These are phyloP conservation scores for Papiliotrema terrestris DNA, from an alignment of 1,284 basidiomycete genomes.

Conservation along the genomic window DNA sequence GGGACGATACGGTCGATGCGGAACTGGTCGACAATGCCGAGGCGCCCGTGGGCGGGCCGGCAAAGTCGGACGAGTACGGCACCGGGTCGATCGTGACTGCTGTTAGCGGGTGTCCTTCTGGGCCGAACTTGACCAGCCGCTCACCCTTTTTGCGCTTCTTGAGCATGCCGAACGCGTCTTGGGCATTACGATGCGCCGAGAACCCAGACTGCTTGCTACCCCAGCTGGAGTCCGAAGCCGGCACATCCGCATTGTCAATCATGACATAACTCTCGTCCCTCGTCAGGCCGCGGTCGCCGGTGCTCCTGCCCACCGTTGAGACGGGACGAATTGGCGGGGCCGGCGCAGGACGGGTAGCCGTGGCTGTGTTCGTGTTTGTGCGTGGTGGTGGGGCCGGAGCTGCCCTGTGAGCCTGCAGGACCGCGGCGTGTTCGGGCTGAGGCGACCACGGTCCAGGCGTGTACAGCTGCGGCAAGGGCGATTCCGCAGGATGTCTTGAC, in stretches of 20 bases:
- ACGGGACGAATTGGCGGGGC: slow-evolving; percentile 15
- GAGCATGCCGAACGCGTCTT: slow-evolving; percentile 44
- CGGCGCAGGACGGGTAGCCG: slow-evolving; percentile 16
- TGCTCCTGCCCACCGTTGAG: slow-evolving; percentile 6
- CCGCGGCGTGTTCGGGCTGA: slow-evolving; percentile 10
- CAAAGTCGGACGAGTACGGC: slow-evolving; percentile 26
- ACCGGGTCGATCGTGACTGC: slow-evolving; percentile 25
- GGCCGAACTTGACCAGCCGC: too few relatives aligned
- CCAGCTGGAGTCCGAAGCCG: slow-evolving; percentile 20
- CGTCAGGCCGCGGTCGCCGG: slow-evolving; percentile 26
- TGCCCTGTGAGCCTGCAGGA: slow-evolving; percentile 23
- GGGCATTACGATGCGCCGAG: slow-evolving; percentile 4
- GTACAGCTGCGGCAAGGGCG: slow-evolving; percentile 11
- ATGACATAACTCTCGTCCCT: slow-evolving; percentile 45
- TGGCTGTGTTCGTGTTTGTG: neutral
- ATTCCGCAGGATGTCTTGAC: neutral
- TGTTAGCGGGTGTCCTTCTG: too few relatives aligned
- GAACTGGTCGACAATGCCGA: slow-evolving; percentile 17
- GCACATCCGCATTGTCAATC: slow-evolving; percentile 30
- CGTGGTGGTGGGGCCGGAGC: slow-evolving; percentile 15
- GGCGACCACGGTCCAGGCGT: slow-evolving; percentile 23
- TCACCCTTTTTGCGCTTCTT: slow-evolving; percentile 41
- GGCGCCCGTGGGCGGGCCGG: slow-evolving; percentile 14
- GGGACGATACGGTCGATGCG: slow-evolving; percentile 19
- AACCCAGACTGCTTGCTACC: slow-evolving; percentile 26